phyloP scores from a whole-genome alignment of 441 rosid genomes.

The Omphalea diandra region DNA sequence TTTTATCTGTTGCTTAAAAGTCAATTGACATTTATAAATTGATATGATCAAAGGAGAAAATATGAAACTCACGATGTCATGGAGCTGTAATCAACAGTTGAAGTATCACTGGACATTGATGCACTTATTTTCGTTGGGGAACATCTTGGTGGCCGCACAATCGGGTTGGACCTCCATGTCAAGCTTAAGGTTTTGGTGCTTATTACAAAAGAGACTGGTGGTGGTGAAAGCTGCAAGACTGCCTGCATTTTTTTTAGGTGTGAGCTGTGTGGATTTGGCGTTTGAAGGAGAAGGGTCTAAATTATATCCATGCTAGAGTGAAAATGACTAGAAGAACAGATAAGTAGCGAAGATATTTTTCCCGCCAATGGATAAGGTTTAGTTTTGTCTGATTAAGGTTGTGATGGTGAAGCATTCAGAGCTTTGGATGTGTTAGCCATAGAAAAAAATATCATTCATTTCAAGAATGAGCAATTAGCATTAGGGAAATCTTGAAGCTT shows the following conservation, averaged over 20 bases:
- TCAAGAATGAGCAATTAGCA: too few species aligned
- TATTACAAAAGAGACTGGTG: constrained; percentile 22
- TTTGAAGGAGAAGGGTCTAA: neutral
- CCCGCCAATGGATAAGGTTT: constrained; percentile 33
- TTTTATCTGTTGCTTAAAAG: neutral
- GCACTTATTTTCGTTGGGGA: constrained; percentile 25
- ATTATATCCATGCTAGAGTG: neutral
- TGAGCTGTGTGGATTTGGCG: neutral
- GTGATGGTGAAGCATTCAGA: neutral
- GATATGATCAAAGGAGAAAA: neutral
- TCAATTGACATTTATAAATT: too few species aligned
- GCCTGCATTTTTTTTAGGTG: constrained; percentile 42
- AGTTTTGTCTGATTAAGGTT: neutral
- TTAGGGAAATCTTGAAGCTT: too few species aligned
- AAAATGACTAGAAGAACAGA: constrained; percentile 17
- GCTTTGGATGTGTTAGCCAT: neutral
- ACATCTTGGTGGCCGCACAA: constrained; percentile 22
- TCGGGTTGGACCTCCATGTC: constrained; percentile 28
- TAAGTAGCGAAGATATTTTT: constrained; percentile 32
- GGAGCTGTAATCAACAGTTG: constrained; percentile 49
- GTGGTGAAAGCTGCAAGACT: constrained; percentile 29
- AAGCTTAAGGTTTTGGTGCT: constrained; percentile 24
- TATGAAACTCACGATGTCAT: constrained; percentile 34
- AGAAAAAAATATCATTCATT: too few species aligned
- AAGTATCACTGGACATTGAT: constrained; percentile 24